A percentile compares a stretch with the other conserved stretches of the same genome.
phyloP scores from a whole-genome alignment of 352 stramenopile genomes.

The Thalassiosira livingstoniorum region DNA sequence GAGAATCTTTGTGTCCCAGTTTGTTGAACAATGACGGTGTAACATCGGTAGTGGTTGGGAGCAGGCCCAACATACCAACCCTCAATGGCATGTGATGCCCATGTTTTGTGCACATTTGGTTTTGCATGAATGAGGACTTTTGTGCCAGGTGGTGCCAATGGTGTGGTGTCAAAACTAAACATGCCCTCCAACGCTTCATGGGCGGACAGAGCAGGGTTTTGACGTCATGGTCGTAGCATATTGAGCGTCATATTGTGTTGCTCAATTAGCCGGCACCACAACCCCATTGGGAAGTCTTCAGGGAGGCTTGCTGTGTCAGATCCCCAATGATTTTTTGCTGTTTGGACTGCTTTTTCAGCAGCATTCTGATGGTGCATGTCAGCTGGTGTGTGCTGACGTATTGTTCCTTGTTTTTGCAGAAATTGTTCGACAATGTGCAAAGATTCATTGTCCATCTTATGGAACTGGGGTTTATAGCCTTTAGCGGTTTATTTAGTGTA shows the following conservation, averaged over 20 bases:
- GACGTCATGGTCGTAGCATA: neutral
- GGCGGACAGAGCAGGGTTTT: neutral
- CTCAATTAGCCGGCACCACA: neutral
- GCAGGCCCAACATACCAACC: neutral
- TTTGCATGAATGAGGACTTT: neutral
- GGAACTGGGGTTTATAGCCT: neutral
- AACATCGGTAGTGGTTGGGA: neutral
- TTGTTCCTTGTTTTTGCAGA: neutral
- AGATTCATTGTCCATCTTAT: neutral
- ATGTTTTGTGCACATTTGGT: neutral
- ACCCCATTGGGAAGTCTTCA: neutral
- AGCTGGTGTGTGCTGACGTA: neutral
- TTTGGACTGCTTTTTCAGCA: neutral
- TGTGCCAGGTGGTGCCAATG: neutral
- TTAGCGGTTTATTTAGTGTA: neutral
- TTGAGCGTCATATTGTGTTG: neutral
- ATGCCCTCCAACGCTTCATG: neutral
- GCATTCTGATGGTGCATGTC: neutral
- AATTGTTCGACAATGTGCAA: neutral
- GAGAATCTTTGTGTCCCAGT: neutral
- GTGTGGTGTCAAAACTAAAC: conserved; percentile 1
- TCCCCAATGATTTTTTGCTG: neutral
- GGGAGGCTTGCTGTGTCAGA: neutral
- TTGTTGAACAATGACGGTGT: neutral
- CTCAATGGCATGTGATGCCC: neutral